These are phyloP conservation scores for Perilla frutescens DNA, from an alignment of 257 asterid species.

Conservation along the genomic window DNA sequence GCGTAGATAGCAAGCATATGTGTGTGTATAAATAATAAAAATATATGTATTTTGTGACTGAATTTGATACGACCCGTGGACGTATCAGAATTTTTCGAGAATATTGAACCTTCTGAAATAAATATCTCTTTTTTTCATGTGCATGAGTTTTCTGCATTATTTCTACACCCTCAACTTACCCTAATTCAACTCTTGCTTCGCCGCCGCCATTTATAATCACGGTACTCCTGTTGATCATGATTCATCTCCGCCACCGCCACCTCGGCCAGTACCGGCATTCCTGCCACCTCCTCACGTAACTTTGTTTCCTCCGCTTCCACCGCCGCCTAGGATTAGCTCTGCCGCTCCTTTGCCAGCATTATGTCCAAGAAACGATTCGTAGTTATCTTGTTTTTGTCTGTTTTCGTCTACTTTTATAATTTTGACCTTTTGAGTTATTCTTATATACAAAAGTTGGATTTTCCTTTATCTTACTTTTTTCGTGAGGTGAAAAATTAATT, in stretches of 20 bases:
- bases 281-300: background rate
- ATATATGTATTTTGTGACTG: too few species aligned
- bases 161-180: too few species aligned
- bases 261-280: constrained; percentile 5
- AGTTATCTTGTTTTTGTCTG: constrained; percentile 4
- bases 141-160: too few species aligned
- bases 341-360: constrained; percentile 54
- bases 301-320: constrained; percentile 1
- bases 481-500: background rate
- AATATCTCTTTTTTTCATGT: too few species aligned
- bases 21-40: too few species aligned
- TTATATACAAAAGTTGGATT: background rate
- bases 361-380: constrained; percentile 48
- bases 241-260: constrained; percentile 22
- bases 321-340: background rate
- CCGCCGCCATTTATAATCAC: background rate
- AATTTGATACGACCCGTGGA: too few species aligned
- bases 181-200: too few species aligned
- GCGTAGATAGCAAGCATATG: too few species aligned
- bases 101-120: too few species aligned
- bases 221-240: too few species aligned
- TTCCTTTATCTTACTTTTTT: background rate
- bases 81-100: too few species aligned
- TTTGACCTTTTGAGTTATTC: background rate
- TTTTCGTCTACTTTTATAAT: background rate